These are phyloP conservation scores for Austroboletus niveus DNA, from an alignment of 1,284 basidiomycete species.

Conservation along the genomic window DNA sequence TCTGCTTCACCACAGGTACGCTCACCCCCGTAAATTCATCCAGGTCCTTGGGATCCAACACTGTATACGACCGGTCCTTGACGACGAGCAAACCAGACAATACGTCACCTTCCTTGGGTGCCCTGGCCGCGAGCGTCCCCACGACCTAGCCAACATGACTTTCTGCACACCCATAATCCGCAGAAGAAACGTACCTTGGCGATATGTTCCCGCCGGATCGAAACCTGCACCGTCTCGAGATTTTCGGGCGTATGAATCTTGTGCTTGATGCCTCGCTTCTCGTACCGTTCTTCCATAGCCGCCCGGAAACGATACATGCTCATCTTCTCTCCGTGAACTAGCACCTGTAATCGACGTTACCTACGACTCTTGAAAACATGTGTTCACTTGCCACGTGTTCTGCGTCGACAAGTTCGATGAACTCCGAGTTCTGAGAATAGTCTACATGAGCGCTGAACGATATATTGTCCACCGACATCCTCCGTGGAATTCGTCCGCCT, in stretches of 20 bases:
- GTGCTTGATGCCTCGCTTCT: constrained; percentile 86
- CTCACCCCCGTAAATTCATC: constrained; percentile 90
- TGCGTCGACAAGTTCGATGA: constrained; percentile 91
- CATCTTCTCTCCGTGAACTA: constrained; percentile 94
- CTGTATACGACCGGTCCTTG: constrained; percentile 96
- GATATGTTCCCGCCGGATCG: constrained; percentile 89
- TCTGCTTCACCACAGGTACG: constrained; percentile 83
- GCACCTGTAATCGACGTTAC: constrained; percentile 50
- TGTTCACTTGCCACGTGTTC: constrained; percentile 78
- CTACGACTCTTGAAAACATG: background rate
- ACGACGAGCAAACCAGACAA: constrained; percentile 85
- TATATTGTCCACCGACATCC: constrained; percentile 93
- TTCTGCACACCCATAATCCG: background rate
- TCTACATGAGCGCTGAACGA: constrained; percentile 99
- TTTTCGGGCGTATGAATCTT: constrained; percentile 96
- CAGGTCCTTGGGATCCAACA: constrained; percentile 89
- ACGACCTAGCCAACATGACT: constrained; percentile 64
- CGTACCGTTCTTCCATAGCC: constrained; percentile 84
- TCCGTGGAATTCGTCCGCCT: constrained; percentile 83
- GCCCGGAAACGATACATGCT: constrained; percentile 89
- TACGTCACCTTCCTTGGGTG: constrained; percentile 65
- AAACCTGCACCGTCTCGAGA: constrained; percentile 83
- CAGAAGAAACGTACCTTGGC: constrained; percentile 68
- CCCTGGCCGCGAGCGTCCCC: constrained; percentile 78
- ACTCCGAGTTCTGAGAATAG: constrained; percentile 93